Evolutionary conservation across 2,329 filamentous ascomycete genomes (phyloP).

Genomic region (Pseudogymnoascus sp.): DNA sequence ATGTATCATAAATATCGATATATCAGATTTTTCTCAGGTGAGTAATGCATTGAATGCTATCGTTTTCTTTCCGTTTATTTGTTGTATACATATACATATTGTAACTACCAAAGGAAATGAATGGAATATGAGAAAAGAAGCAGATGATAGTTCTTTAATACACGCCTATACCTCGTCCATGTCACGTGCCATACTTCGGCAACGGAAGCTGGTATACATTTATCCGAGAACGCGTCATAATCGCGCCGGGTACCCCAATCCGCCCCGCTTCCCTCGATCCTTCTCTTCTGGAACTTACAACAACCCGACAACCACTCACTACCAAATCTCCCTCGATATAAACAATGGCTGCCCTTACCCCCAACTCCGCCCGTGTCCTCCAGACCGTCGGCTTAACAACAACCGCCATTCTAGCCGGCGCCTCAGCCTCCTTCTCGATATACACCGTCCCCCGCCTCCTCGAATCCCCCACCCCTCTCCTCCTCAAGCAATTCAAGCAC

Average conservation of each 20-base stretch:
- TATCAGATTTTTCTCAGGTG: neutral
- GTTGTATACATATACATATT: neutral
- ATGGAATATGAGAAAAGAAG: neutral
- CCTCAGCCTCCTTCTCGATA: constrained; percentile 37
- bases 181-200: neutral
- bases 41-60: neutral
- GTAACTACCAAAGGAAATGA: neutral
- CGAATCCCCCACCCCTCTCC: constrained; percentile 47
- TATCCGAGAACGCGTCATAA: neutral
- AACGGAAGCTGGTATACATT: neutral
- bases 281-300: neutral
- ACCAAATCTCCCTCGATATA: neutral
- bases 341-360: neutral
- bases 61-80: neutral
- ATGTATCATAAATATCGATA: neutral
- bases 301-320: neutral
- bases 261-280: neutral
- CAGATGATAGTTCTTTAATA: neutral
- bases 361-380: constrained; percentile 36
- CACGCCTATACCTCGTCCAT: neutral
- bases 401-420: constrained; percentile 40
- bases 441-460: constrained; percentile 47
- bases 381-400: constrained; percentile 47
- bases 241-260: neutral
- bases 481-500: constrained; percentile 49